Evolutionary conservation across 1,284 basidiomycete species (phyloP), one percentile per base, ranked within the genome.

Genomic region (Veloporphyrellus conicus): DNA sequence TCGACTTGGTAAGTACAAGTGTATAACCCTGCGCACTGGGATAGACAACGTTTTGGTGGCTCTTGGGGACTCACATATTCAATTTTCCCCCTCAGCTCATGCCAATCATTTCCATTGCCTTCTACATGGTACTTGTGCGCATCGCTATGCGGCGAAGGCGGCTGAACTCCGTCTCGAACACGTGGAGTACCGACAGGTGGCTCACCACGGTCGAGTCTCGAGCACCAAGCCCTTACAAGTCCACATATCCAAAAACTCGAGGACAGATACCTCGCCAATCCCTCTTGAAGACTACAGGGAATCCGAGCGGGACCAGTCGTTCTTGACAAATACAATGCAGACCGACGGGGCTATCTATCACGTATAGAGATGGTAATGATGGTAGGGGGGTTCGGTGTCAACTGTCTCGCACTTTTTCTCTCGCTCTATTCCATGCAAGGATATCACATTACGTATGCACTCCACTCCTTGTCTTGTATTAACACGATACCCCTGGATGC

Each of bases 1-100:
- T 68, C 11, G 68, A 70, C 53, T 59, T 68, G 53, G 68, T 67
- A 34, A 37, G 60, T 32, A 27, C 6, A 20, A 25, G n/a, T n/a
- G n/a, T n/a, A n/a, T n/a, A n/a, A n/a, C n/a, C n/a, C n/a, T n/a
- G n/a, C n/a, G n/a, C n/a, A n/a, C n/a, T n/a, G n/a, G n/a, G n/a
- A n/a, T n/a, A n/a, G n/a, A n/a, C 23, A 25, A 25, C 23, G n/a
- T 25, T 25, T 25, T 25, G 23, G n/a, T n/a, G n/a, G n/a, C n/a
- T 25, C 23, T 25, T 25, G 8, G 23, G 8, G 23, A 25, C 23
- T 25, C 23, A 25, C n/a, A n/a, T 12, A 15, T 4, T 16, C n/a
- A 9, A 16, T 16, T 16, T 6, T 6, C 32, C 16, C 32, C 18
- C 14, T 36, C 18, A 36, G 34, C 5, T 36, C 10, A 36, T 36